phyloP scores from a whole-genome alignment of 345 rosid genomes.

The Stellera chamaejasme region DNA sequence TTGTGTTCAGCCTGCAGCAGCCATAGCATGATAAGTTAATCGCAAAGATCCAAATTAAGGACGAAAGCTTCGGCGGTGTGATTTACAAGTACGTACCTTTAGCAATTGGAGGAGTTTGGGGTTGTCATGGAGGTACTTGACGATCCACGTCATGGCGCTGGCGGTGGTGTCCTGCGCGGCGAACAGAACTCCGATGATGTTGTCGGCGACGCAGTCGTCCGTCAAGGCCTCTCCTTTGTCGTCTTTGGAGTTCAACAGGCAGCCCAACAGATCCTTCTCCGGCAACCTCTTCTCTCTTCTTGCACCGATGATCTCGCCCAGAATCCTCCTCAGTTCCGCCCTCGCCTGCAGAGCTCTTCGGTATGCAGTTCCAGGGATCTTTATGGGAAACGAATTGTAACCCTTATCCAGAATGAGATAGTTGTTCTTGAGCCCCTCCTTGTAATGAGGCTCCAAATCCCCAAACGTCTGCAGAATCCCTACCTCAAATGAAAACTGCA shows the following conservation, averaged over 20 bases:
- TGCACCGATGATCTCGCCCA: conserved; percentile 37
- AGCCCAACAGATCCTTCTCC: conserved; percentile 40
- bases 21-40: neutral
- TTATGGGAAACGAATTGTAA: conserved; percentile 78
- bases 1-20: conserved; percentile 46
- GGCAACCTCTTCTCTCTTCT: conserved; percentile 39
- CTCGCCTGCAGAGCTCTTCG: conserved; percentile 66
- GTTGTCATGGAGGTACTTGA: conserved; percentile 68
- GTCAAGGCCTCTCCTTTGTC: conserved; percentile 29
- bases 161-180: conserved; percentile 83
- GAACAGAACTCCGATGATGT: conserved; percentile 61
- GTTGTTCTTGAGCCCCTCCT: conserved; percentile 59
- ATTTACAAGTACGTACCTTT: conserved; percentile 33
- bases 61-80: neutral
- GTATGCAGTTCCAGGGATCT: conserved; percentile 70
- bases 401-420: conserved; percentile 69
- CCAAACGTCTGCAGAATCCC: conserved; percentile 75
- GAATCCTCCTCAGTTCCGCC: conserved; percentile 37
- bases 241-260: conserved; percentile 38
- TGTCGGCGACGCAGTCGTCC: conserved; percentile 49
- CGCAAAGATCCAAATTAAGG: conserved; percentile 3
- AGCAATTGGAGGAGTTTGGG: conserved; percentile 56
- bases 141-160: conserved; percentile 71
- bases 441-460: conserved; percentile 41
- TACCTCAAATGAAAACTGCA: conserved; percentile 83